Percentiles rank a stretch among this genome's conserved stretches.
Conservation (phyloP, 148 eudicot species). For the Diospyros lotus region DNA sequence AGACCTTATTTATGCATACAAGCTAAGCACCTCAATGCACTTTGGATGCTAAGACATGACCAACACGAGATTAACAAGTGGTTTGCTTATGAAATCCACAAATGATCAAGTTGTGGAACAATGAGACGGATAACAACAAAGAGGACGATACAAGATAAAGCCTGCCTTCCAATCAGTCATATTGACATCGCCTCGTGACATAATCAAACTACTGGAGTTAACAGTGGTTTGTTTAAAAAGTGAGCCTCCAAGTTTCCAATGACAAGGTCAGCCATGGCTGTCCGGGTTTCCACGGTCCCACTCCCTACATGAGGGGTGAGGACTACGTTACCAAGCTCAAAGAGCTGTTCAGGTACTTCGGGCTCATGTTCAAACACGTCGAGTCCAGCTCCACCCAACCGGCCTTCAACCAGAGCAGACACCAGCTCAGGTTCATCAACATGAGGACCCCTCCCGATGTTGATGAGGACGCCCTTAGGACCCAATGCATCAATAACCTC, state of each 20-base stretch:
- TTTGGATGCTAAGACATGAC: too few species aligned
- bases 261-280: slow-evolving; percentile 80
- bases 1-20: too few species aligned
- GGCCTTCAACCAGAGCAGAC: slow-evolving; percentile 74
- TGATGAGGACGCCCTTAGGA: slow-evolving; percentile 72
- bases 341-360: slow-evolving; percentile 71
- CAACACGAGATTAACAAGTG: too few species aligned
- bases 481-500: slow-evolving; percentile 72
- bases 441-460: slow-evolving; percentile 83
- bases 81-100: too few species aligned
- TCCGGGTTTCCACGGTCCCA: slow-evolving; percentile 68
- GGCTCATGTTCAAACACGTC: slow-evolving; percentile 82
- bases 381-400: slow-evolving; percentile 82
- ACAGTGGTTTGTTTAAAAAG: slow-evolving; percentile 58
- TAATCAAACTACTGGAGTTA: slow-evolving; percentile 67
- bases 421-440: slow-evolving; percentile 80
- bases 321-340: slow-evolving; percentile 67
- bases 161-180: not conserved
- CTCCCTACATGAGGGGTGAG: slow-evolving; percentile 80
- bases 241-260: slow-evolving; percentile 84
- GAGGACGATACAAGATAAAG: not conserved
- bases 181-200: not conserved
- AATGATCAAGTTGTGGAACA: too few species aligned
- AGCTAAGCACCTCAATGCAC: too few species aligned
- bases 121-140: not conserved